Evolutionary conservation across 1,284 basidiomycete species (phyloP).

Genomic region (Ganoderma resinaceum): DNA sequence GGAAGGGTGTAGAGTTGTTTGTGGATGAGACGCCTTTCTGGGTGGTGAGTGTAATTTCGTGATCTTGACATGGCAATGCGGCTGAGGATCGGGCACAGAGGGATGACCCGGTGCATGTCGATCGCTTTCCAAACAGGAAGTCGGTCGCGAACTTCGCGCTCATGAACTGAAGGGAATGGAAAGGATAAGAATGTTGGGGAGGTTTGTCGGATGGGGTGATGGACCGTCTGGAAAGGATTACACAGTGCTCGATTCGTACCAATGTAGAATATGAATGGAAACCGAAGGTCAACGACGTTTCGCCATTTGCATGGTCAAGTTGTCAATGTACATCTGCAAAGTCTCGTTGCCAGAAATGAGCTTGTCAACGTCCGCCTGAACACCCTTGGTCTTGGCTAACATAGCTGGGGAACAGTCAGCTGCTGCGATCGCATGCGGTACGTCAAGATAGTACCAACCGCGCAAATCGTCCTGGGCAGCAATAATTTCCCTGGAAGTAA

Average conservation of each 20-base stretch:
- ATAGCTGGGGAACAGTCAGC: constrained; percentile 57
- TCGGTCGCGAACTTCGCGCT: constrained; percentile 49
- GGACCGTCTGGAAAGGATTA: background rate
- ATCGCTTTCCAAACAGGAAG: constrained; percentile 48
- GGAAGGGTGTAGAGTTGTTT: constrained; percentile 41
- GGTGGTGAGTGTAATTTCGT: constrained; percentile 40
- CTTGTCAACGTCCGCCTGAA: constrained; percentile 80
- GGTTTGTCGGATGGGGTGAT: background rate
- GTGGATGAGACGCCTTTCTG: constrained; percentile 42
- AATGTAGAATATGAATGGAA: background rate
- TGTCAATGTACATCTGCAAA: constrained; percentile 89
- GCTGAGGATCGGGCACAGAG: constrained; percentile 34
- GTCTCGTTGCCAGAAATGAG: constrained; percentile 80
- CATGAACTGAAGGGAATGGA: constrained; percentile 41
- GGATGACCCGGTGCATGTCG: constrained; percentile 49
- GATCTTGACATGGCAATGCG: no score
- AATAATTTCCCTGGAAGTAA: constrained; percentile 63
- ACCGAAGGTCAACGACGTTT: constrained; percentile 63
- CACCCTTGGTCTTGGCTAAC: constrained; percentile 66
- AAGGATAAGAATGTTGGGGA: background rate
- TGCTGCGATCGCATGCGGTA: no score
- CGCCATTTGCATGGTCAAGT: constrained; percentile 84
- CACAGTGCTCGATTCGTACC: background rate
- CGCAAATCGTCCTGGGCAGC: constrained; percentile 78
- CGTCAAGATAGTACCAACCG: constrained; percentile 51